These are phyloP conservation scores for Daldinia sp. DNA, from an alignment of 2,329 filamentous ascomycete species.

Conservation along the genomic window DNA sequence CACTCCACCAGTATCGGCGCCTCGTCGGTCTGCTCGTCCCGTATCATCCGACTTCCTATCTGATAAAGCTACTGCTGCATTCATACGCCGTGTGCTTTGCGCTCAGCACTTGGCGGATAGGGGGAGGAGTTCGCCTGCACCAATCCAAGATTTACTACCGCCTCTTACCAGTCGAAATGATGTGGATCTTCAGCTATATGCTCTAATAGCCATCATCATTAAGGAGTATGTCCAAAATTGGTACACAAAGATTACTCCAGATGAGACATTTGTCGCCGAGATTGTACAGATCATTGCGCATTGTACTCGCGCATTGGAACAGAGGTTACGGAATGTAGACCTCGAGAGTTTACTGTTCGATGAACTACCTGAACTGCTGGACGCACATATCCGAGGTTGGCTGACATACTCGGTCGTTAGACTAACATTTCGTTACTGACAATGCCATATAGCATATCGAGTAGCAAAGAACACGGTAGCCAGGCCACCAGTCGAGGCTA, in stretches of 20 bases:
- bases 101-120: constrained; percentile 74
- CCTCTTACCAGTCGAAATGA: constrained; percentile 95
- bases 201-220: constrained; percentile 88
- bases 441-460: constrained; percentile 73
- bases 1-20: constrained; percentile 51
- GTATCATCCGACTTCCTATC: constrained; percentile 67
- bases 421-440: constrained; percentile 23
- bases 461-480: constrained; percentile 70
- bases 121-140: constrained; percentile 62
- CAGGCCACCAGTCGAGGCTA: constrained; percentile 69
- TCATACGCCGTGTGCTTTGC: constrained; percentile 88
- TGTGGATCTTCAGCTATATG: constrained; percentile 92
- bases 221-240: constrained; percentile 92
- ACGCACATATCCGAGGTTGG: constrained; percentile 82
- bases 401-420: constrained; percentile 32
- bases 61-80: constrained; percentile 80
- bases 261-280: constrained; percentile 88
- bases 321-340: constrained; percentile 85
- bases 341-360: constrained; percentile 85
- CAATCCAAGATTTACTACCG: constrained; percentile 86
- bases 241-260: constrained; percentile 93
- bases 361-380: constrained; percentile 85
- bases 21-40: constrained; percentile 50
- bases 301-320: constrained; percentile 87
- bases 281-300: constrained; percentile 92